phyloP scores from a whole-genome alignment of 1,139 yeast genomes.

The Taphrina pruni region DNA sequence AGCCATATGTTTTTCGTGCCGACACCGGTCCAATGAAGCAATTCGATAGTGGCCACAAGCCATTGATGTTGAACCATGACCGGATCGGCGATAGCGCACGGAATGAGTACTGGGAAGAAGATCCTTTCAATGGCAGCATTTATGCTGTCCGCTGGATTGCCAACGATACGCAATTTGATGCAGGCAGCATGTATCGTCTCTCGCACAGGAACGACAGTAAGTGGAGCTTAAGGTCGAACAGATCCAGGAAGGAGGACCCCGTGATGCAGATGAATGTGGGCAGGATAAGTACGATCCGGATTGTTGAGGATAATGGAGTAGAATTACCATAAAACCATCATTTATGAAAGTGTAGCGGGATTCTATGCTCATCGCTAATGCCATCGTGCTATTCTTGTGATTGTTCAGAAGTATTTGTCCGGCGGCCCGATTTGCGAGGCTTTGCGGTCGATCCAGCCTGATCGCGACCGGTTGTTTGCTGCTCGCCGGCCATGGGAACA shows the following conservation, averaged over 20 bases:
- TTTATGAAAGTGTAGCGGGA: too few relatives aligned
- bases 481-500: not conserved
- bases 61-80: slow-evolving; percentile 9
- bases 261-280: not conserved
- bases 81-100: slow-evolving; percentile 1
- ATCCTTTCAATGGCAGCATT: slow-evolving; percentile 14
- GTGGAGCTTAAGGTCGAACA: not conserved
- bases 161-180: not conserved
- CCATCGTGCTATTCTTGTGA: not conserved
- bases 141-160: slow-evolving; percentile 9
- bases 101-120: slow-evolving; percentile 12
- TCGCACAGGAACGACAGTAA: not conserved
- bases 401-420: not conserved
- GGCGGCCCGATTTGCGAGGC: slow-evolving; percentile 1
- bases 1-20: not conserved
- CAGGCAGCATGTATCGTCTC: not conserved
- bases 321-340: not conserved
- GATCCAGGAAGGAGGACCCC: not conserved
- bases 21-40: not conserved
- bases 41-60: slow-evolving; percentile 11
- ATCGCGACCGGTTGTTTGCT: not conserved
- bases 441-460: not conserved
- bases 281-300: slow-evolving; percentile 13
- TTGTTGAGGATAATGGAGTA: not conserved
- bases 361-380: not conserved